phyloP scores from a whole-genome alignment of 2,329 filamentous ascomycete species.

The Endothia cerciana region DNA sequence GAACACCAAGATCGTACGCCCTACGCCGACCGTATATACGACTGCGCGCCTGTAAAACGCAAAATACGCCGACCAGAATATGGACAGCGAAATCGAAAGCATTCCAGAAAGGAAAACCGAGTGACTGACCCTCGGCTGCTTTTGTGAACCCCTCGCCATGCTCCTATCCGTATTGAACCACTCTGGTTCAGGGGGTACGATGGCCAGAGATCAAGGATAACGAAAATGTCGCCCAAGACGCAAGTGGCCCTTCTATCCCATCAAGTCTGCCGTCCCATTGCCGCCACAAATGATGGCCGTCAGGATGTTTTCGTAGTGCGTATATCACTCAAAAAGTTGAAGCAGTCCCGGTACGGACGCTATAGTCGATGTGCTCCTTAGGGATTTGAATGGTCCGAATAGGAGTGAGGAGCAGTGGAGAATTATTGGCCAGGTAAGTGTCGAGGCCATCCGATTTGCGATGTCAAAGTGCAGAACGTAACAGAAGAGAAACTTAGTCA shows the following conservation, averaged over 20 bases:
- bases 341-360: not conserved
- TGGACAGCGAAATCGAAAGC: constrained; percentile 11
- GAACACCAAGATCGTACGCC: constrained; percentile 21
- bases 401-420: constrained; percentile 14
- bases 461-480: constrained; percentile 20
- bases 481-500: constrained; percentile 17
- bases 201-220: constrained; percentile 21
- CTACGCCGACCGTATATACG: constrained; percentile 23
- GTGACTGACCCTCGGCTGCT: constrained; percentile 20
- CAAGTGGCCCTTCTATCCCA: constrained; percentile 16
- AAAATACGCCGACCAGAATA: constrained; percentile 17
- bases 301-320: not conserved
- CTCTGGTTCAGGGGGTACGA: constrained; percentile 19
- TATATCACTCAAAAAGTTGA: constrained; percentile 5
- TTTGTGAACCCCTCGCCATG: constrained; percentile 26
- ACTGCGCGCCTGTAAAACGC: constrained; percentile 17
- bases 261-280: constrained; percentile 12
- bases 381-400: not conserved
- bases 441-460: constrained; percentile 18
- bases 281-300: constrained; percentile 14
- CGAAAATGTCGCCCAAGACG: constrained; percentile 18
- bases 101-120: constrained; percentile 21
- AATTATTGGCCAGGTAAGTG: constrained; percentile 13
- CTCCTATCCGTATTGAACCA: constrained; percentile 22
- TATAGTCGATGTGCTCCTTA: constrained; percentile 14